These are phyloP conservation scores for Fusarium continuum DNA, from an alignment of 2,329 filamentous ascomycete genomes.

Conservation along the genomic window DNA sequence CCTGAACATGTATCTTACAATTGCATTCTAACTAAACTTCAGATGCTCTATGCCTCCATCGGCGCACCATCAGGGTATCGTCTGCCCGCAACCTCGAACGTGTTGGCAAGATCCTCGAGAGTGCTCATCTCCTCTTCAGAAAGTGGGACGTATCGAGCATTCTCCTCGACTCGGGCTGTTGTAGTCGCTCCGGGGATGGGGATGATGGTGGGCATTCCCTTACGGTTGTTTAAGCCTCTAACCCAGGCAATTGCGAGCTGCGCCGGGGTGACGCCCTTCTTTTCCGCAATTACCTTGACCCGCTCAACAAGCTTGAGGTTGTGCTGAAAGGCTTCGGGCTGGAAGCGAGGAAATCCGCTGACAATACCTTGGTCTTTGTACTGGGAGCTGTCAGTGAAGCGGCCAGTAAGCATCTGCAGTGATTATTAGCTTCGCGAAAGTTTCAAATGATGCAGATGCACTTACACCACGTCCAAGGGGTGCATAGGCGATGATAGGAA, in stretches of 20 bases:
- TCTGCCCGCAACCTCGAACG: conserved; percentile 57
- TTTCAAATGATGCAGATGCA: background rate
- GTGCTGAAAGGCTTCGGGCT: conserved; percentile 67
- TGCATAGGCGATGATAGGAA: conserved; percentile 77
- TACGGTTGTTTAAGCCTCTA: conserved; percentile 56
- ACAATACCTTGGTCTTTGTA: conserved; percentile 37
- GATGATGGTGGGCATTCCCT: conserved; percentile 66
- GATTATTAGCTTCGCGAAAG: conserved; percentile 12
- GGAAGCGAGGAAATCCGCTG: conserved; percentile 65
- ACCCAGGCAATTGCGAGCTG: conserved; percentile 77
- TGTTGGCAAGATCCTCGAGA: conserved; percentile 59
- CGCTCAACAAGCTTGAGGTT: conserved; percentile 70
- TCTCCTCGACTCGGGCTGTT: conserved; percentile 67
- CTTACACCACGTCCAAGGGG: conserved; percentile 69
- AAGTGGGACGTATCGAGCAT: conserved; percentile 59
- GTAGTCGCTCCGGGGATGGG: conserved; percentile 73
- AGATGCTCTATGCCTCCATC: conserved; percentile 47
- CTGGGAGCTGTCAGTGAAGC: conserved; percentile 39
- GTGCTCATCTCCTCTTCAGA: conserved; percentile 60
- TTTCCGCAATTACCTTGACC: conserved; percentile 65
- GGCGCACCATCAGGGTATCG: conserved; percentile 57
- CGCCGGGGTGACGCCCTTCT: conserved; percentile 67
- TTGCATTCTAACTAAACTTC: conserved; percentile 18
- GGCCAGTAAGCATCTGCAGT: conserved; percentile 44
- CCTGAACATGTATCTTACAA: background rate